Conservation (phyloP, 2,329 filamentous ascomycete genomes). For the Alternaria brassicae region DNA sequence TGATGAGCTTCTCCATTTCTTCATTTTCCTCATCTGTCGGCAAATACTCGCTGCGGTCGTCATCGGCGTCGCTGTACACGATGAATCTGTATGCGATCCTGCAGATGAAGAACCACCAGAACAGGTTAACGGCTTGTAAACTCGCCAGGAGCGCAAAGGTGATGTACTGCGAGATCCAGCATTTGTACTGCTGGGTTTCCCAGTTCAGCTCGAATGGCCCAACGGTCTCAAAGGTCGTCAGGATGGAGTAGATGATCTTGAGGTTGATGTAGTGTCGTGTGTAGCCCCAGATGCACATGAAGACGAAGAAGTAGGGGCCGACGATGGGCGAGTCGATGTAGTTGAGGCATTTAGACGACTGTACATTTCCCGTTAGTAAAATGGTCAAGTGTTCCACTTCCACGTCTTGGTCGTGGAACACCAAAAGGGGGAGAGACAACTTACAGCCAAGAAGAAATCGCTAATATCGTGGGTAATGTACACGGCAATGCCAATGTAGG, state of each 20-base stretch:
- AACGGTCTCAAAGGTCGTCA: slow-evolving; percentile 76
- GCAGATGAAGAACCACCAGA: slow-evolving; percentile 81
- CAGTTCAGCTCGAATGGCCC: slow-evolving; percentile 80
- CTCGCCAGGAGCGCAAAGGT: slow-evolving; percentile 68
- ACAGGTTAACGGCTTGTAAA: slow-evolving; percentile 78
- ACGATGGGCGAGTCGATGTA: slow-evolving; percentile 82
- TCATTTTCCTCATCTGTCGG: slow-evolving; percentile 56
- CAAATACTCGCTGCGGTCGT: slow-evolving; percentile 75
- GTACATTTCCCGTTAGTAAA: slow-evolving; percentile 1
- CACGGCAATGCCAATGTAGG: slow-evolving; percentile 89
- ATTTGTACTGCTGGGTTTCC: slow-evolving; percentile 80
- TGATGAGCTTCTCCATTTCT: slow-evolving; percentile 28
- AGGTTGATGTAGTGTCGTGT: slow-evolving; percentile 86
- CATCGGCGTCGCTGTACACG: slow-evolving; percentile 66
- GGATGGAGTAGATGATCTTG: slow-evolving; percentile 75
- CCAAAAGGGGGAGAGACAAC: slow-evolving; percentile 40
- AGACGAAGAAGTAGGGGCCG: slow-evolving; percentile 83
- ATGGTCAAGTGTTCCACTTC: neutral
- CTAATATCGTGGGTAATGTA: slow-evolving; percentile 95
- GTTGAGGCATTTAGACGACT: slow-evolving; percentile 91
- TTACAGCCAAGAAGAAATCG: slow-evolving; percentile 92
- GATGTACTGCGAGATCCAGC: slow-evolving; percentile 71
- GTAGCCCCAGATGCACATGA: slow-evolving; percentile 87
- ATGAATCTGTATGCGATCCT: slow-evolving; percentile 77
- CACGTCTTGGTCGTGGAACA: too few species aligned